Base-by-base conservation (phyloP, 1,139 yeast genomes). In the Taphrina populina region DNA sequence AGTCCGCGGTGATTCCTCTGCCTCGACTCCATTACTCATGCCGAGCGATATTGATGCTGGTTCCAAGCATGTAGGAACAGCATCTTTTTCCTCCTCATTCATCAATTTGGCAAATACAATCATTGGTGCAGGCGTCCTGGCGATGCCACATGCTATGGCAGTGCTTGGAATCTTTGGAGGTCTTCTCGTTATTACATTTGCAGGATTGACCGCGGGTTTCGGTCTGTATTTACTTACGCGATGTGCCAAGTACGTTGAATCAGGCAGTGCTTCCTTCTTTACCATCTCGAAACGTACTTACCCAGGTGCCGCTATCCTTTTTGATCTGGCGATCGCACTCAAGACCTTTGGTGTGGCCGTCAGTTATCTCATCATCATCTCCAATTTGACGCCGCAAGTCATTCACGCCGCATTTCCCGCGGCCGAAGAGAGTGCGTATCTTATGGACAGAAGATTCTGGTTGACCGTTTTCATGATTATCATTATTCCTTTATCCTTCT, bases 291-390 rank as follows among this genome's bases (percentile, higher is more conserved):
- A 83, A 57, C 78, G 86, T 56, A 85, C 96, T 0, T 88, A 88
- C 66, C 97, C 97, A 0, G 73, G 78, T n/a, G 71, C 88, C 43
- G 81, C 95, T 1, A 83, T 88, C 32, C 69, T 87, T 30, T 90
- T 90, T 71, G 97, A 90, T 69, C 66, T 83, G 13, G 95, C 95
- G 13, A 88, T 90, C 67, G 88, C 92, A 21, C 73, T 88, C 58
- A 95, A 90, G 69, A 86, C 95, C 71, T 64, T 64, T 49, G 98
- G 98, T 11, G 96, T 88, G 4, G 92, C 94, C 1, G 80, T 92
- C 11, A 83, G 94, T 56, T 92, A 94, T 65, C 71, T 92, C 61
- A 94, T 92, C 39, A 80, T 92, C 59, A 82, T 88, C 58, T 97
- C 96, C 7, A 96, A 90, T 66, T 74, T 92, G 61, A 83, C 90